Evolutionary conservation across 1,284 basidiomycete genomes (phyloP), one percentile per base, ranked within the genome.

Genomic region (Rhizopogon parksii): DNA sequence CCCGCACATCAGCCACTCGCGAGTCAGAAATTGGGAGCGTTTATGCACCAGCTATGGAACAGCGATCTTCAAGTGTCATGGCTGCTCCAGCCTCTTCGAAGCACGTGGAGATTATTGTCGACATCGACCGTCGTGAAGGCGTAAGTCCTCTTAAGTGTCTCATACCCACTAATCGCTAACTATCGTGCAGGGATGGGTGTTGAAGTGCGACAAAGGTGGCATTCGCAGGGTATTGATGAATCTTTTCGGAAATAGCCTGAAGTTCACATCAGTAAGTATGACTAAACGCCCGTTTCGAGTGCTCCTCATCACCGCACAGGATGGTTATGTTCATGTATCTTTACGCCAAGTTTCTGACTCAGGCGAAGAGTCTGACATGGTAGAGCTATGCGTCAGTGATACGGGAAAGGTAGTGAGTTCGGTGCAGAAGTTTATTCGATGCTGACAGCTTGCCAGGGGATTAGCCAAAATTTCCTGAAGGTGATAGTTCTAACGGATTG

Each of bases 181-280:
- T 30, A 32, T 46, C 42, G 11, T 45, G 7, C 57, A 91, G 84
- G 91, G 91, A 9, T 98, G 95, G 95, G 74, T 76, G 14, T 75
- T 96, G 34, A 84, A 83, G 57, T 95, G 91, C 67, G 95, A 98
- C 68, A 92, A 88, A 59, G 93, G 91, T 36, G 95, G 95, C 17
- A 85, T 97, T 53, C 82, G 95, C 25, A 81, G 95, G 36, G 84
- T 97, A 11, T 67, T 97, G 56, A 96, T 97, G 92, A 98, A 98
- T 65, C 69, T 98, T 36, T 92, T 97, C 59, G 92, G 91, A 32
- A 97, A 97, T 66, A 93, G 92, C 60, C 73, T 95, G 57, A 96
- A 96, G 69, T 96, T 95, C 65, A 95, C 92, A 37, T 76, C 80
- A 49, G 88, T 88, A 60, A 24, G 73, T 59, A 34, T 21, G 17